Base-by-base conservation (phyloP, 441 rosid species). In the Populus trichocarpa region DNA sequence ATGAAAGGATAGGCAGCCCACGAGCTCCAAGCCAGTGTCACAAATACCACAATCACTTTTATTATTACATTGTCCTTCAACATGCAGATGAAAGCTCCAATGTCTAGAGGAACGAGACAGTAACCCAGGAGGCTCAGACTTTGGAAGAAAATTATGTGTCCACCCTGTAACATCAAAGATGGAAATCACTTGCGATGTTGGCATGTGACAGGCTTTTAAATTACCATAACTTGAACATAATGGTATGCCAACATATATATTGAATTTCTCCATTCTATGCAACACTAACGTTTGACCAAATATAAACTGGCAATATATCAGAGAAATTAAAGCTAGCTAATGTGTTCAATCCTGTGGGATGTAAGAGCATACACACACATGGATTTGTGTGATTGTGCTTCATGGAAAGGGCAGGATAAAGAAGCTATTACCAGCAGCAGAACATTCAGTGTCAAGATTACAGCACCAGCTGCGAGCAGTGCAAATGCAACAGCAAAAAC, bases 1-100 rank as follows among this genome's bases (percentile, higher is more conserved):
- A 95, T 96, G 92, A 96, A 94, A 28, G 98, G 97, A 81, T 94
- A 96, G 73, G 99, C 98, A n/a, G 99, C 96, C 99, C 96, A 96
- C 3, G 98, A 94, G 84, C 99, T 94, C 98, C 98, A 93, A 0
- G 99, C 99, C 84, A 96, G 84, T 1, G 97, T 91, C 77, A 91
- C 92, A 38, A 83, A 84, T 4, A 94, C 99, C 65, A 93, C 98
- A 1, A 93, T 71, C 80, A 91, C 71, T 85, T 93, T 96, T 74
- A 96, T 67, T 36, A 96, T 79, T 33, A 90, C 97, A 38, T 86
- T 93, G 86, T 90, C 94, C 85, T 91, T 87, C 88, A 96, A 63
- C 97, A 96, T 82, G 80, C 98, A 94, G 82, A 91, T 83, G 64
- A 96, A 78, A 20, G 99, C 99, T 70, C 97, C 98, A 13, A 96